Conservation (phyloP, 2,329 filamentous ascomycete genomes). For the Podosphaera xanthii region DNA sequence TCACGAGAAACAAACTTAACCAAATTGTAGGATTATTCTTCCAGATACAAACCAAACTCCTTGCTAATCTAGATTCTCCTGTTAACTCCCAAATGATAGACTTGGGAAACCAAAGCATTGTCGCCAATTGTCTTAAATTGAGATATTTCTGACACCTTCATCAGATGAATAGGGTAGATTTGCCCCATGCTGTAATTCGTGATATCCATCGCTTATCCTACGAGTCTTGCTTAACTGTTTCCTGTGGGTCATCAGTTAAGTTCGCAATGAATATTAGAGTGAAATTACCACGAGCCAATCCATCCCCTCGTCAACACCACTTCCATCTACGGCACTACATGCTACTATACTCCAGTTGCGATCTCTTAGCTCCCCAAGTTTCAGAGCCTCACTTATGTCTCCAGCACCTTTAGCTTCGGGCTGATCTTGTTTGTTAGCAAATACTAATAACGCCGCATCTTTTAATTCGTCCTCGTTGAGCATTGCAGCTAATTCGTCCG, state of each 20-base stretch:
- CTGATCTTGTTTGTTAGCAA: constrained; percentile 98
- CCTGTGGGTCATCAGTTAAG: constrained; percentile 6
- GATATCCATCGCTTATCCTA: not conserved
- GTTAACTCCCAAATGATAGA: not conserved
- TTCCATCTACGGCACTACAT: constrained; percentile 86
- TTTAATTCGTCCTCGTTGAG: constrained; percentile 90
- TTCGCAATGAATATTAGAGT: not conserved
- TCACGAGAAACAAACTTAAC: not conserved
- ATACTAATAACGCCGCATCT: constrained; percentile 78
- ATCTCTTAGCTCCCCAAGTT: constrained; percentile 75
- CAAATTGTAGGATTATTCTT: not conserved
- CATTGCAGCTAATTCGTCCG: constrained; percentile 86
- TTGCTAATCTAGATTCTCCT: not conserved
- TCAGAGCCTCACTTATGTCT: constrained; percentile 85
- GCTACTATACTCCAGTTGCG: constrained; percentile 99
- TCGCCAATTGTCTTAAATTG: not conserved
- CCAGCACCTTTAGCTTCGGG: constrained; percentile 89
- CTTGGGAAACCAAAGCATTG: not conserved
- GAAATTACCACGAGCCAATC: constrained; percentile 59
- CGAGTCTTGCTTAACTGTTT: constrained; percentile 17
- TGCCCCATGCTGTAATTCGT: not conserved
- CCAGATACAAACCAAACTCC: not conserved
- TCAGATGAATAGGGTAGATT: not conserved
- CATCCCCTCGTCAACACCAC: constrained; percentile 92
- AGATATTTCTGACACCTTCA: not conserved